Evolutionary conservation across 257 asterid genomes (phyloP).

Genomic region (Eustoma russellianum): DNA sequence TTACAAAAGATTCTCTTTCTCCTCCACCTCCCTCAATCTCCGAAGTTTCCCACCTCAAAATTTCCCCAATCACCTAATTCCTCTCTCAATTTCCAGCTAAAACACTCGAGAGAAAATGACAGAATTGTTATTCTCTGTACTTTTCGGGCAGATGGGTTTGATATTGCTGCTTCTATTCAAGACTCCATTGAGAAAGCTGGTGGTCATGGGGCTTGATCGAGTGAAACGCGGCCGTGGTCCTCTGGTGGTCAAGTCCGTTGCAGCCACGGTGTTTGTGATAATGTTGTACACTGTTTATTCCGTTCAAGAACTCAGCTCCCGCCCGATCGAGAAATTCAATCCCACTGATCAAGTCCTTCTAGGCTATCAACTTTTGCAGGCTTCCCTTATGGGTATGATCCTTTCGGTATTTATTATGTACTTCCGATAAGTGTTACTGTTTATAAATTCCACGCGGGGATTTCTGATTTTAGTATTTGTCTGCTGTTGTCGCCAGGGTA

Average conservation of each 20-base stretch:
- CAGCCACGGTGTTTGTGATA: constrained; percentile 21
- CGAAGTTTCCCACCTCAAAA: not conserved
- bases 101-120: constrained; percentile 11
- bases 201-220: constrained; percentile 28
- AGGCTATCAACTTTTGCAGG: constrained; percentile 17
- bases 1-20: not conserved
- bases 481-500: too few species aligned
- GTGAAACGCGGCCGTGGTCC: constrained; percentile 35
- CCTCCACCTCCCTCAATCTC: not conserved
- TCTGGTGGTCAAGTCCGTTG: constrained; percentile 26
- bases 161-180: constrained; percentile 23
- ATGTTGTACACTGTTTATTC: constrained; percentile 24
- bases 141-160: constrained; percentile 25
- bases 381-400: constrained; percentile 29
- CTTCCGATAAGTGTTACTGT: too few species aligned
- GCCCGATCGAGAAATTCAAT: constrained; percentile 18
- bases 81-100: not conserved
- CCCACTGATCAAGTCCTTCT: constrained; percentile 20
- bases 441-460: too few species aligned
- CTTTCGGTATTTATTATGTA: too few species aligned
- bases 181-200: constrained; percentile 34
- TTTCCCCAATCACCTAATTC: not conserved
- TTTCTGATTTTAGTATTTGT: too few species aligned
- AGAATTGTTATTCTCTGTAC: constrained; percentile 18
- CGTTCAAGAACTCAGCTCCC: constrained; percentile 17